Evolutionary conservation across 2,329 filamentous ascomycete species (phyloP), one percentile per base, ranked within the genome.

Genomic region (Hypomyces perniciosus): DNA sequence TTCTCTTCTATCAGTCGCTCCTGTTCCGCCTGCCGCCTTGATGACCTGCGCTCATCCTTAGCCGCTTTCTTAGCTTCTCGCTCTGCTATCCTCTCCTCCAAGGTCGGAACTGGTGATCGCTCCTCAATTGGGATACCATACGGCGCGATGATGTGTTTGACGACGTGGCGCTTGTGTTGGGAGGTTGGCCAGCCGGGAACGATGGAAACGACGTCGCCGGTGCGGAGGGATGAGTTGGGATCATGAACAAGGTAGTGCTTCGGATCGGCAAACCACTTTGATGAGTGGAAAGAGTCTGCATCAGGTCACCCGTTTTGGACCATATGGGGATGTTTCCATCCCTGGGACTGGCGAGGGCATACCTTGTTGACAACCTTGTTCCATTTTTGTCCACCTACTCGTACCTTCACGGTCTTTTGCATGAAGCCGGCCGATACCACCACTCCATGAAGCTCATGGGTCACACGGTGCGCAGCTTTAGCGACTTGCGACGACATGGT

Each of bases 381-480:
- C 84, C 85, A 92, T 64, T 81, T 78, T 64, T 84, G 80, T 10
- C 77, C 79, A 46, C 85, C 84, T 10, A 91, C 77, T 57, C 83
- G 80, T 55, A 91, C 88, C 69, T 88, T 90, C 51, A 90, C 86
- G 3, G 87, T 90, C 69, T 85, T 88, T 53, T 82, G 71, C 85
- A 90, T 90, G 53, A 84, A 77, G 20, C 88, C 88, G 6, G 87
- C 83, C 39, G 86, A 89, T 45, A 91, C 80, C 27, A 92, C 88
- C 38, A 92, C 81, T 55, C 86, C 86, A 54, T 77, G 75, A 51
- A 82, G 65, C 61, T 81, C 75, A 53, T 75, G 74, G 46, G 72
- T 74, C 45, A 73, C 72, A 48, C 67, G 68, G 48, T 69, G 69
- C 51, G 72, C 69, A 33, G 71, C 70, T 55, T 67, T 69, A 20